A percentile compares a stretch with the other conserved stretches of the same genome.
Evolutionary conservation across 2,329 filamentous ascomycete genomes (phyloP).

Genomic region (Claviceps digitariae): DNA sequence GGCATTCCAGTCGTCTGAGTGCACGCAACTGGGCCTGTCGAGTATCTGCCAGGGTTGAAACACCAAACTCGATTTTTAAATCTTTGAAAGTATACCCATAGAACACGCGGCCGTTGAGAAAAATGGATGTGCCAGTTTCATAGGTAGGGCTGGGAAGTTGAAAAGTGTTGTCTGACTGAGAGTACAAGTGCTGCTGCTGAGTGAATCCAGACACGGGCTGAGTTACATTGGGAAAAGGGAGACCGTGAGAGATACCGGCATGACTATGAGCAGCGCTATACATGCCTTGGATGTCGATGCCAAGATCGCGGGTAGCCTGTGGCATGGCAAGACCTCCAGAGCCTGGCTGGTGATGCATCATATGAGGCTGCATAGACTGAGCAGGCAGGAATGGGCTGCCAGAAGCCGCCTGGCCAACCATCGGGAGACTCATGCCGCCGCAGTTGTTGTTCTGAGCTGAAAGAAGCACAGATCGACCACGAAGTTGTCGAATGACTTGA

Average conservation of each 20-base stretch:
- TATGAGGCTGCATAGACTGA: not conserved
- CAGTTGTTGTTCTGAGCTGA: not conserved
- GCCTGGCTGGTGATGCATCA: not conserved
- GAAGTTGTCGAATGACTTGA: not conserved
- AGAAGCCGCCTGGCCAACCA: not conserved
- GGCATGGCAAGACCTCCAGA: not conserved
- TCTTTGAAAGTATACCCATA: not conserved
- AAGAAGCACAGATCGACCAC: not conserved
- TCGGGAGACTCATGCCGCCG: not conserved
- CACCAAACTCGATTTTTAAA: not conserved
- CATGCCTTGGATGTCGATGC: not conserved
- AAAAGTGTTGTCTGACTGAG: not conserved
- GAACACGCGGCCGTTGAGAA: not conserved
- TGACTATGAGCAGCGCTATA: not conserved
- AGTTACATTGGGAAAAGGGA: not conserved
- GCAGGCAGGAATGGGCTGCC: not conserved
- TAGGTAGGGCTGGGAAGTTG: not conserved
- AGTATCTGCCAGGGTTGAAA: not conserved
- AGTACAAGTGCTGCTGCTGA: not conserved
- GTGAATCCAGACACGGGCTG: not conserved
- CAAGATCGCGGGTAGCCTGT: not conserved
- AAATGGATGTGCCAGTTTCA: not conserved
- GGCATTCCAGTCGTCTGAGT: not conserved
- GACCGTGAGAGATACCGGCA: not conserved
- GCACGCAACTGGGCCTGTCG: not conserved